Evolutionary conservation across 2,329 filamentous ascomycete genomes (phyloP), one percentile per base, ranked within the genome.

Genomic region (Hortaea werneckii): DNA sequence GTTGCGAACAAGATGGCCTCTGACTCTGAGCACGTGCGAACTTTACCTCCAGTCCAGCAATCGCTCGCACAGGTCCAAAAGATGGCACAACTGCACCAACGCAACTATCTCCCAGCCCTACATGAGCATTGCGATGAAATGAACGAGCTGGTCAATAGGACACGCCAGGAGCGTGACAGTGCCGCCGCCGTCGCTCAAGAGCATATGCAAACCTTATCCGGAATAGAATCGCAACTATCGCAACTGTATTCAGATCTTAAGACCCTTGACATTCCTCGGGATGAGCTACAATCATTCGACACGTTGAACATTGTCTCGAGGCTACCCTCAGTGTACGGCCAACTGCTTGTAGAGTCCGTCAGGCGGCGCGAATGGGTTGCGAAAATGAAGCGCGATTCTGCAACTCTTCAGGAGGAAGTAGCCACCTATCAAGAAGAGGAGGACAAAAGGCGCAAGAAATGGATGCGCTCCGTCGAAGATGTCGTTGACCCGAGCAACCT

Each of bases 371-470:
- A 95, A 66, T 98, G 92, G 89, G 80, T 79, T 9, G 87, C 94
- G 43, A 95, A 94, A 66, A 83, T 96, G 64, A 87, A 84, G 61
- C 77, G 79, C 2, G 92, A 96, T 58, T 92, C 90, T 0, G 82
- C 85, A 2, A 87, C 84, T 0, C 70, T 98, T 27, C 87, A 88
- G 27, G 94, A 96, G 62, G 90, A 96, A 61, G 87, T 96, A 76
- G 87, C 88, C 1, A 72, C 86, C 0, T 90, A 94, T 52, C 87
- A 92, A 59, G 89, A 95, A 50, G 92, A 96, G 65, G 92, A 98
- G 63, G 78, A 86, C 42, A 88, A 90, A 57, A 76, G 92, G 43
- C 78, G 92, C 40, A 85, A 84, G 57, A 94, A 85, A 59, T 98
- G 92, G 92, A 76, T 90, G 50, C 94, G 88, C 59, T 83, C 78